Evolutionary conservation across 352 stramenopile genomes (phyloP).

Genomic region (Phytophthora pseudosyringae): DNA sequence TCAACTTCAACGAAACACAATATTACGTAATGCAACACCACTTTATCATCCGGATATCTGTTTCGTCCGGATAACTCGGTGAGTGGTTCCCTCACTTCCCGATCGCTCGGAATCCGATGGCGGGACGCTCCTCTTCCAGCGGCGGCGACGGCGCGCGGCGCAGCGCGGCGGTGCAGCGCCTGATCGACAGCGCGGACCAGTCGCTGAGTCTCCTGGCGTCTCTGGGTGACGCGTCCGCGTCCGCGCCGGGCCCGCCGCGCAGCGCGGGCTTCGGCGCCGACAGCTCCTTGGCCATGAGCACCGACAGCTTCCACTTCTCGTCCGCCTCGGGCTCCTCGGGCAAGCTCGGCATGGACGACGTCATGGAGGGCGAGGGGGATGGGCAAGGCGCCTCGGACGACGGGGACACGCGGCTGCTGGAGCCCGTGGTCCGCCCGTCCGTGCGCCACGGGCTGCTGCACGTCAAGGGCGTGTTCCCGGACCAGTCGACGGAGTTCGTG

Average conservation of each 20-base stretch:
- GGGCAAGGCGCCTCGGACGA: conserved; percentile 2
- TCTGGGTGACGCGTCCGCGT: conserved; percentile 46
- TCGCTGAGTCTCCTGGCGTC: conserved; percentile 73
- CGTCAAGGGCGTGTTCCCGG: conserved; percentile 83
- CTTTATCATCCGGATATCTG: neutral
- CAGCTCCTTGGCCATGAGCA: conserved; percentile 24
- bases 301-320: conserved; percentile 51
- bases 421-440: conserved; percentile 57
- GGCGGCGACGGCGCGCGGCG: conserved; percentile 25
- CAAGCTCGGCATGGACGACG: conserved; percentile 14
- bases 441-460: conserved; percentile 68
- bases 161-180: conserved; percentile 70
- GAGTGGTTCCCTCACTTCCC: conserved; percentile 20
- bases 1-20: too few species aligned
- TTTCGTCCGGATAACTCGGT: conserved; percentile 9
- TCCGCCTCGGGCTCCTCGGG: conserved; percentile 9
- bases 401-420: conserved; percentile 22
- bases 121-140: conserved; percentile 28
- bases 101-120: conserved; percentile 26
- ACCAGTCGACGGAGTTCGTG: conserved; percentile 83
- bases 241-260: conserved; percentile 9
- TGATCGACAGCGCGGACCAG: conserved; percentile 79
- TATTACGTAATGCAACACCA: too few species aligned
- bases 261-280: conserved; percentile 18
- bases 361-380: conserved; percentile 10